Percentiles rank a stretch among this genome's conserved stretches.
These are phyloP conservation scores for Cladosporium sp. DNA, from an alignment of 2,329 filamentous ascomycete species.

Conservation along the genomic window DNA sequence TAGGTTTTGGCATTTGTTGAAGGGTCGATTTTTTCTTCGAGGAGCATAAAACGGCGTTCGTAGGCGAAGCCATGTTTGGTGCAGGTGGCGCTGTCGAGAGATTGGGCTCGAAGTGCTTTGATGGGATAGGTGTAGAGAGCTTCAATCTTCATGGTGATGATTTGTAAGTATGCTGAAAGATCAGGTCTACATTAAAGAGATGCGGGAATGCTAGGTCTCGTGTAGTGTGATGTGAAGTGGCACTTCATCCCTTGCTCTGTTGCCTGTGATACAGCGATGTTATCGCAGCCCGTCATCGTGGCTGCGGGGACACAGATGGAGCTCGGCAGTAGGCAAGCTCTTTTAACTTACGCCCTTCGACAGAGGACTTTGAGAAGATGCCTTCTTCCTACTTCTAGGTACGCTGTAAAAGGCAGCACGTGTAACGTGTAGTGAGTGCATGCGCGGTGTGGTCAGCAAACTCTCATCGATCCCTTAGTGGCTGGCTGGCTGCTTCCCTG, in stretches of 20 bases:
- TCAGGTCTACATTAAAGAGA: neutral
- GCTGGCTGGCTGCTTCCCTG: neutral
- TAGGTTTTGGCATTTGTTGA: conserved; percentile 30
- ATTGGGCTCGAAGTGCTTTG: conserved; percentile 48
- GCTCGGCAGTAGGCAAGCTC: conserved; percentile 2
- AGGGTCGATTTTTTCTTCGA: conserved; percentile 41
- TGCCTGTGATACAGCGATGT: neutral
- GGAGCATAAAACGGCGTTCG: conserved; percentile 48
- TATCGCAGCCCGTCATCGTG: neutral
- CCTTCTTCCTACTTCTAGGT: neutral
- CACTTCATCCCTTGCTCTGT: neutral
- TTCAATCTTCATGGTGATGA: conserved; percentile 31
- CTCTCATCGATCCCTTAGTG: neutral
- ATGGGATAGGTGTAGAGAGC: conserved; percentile 53
- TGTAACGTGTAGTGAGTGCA: neutral
- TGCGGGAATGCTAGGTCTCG: neutral
- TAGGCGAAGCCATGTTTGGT: conserved; percentile 50
- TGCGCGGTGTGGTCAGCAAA: neutral
- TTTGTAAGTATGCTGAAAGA: neutral
- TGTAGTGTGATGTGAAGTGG: neutral
- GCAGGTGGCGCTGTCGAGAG: conserved; percentile 42
- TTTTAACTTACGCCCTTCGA: neutral
- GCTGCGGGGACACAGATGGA: conserved; percentile 11
- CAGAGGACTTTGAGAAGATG: neutral
- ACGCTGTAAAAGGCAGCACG: neutral